Percentiles rank a stretch among this genome's conserved stretches.
phyloP scores from a whole-genome alignment of 495 filamentous ascomycete genomes.

The Stereocaulon alpinum region DNA sequence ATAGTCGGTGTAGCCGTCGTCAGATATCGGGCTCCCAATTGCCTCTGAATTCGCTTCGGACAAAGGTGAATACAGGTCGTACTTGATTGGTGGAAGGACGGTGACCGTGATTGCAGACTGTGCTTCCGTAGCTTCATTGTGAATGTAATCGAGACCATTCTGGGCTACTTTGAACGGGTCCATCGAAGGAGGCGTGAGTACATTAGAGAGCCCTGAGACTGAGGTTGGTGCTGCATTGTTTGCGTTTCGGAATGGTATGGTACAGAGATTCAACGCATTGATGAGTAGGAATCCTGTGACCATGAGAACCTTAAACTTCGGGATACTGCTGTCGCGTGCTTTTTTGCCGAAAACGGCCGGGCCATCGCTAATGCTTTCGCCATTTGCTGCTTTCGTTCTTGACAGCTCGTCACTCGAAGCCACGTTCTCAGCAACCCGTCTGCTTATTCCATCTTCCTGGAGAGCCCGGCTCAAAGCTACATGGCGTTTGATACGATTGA shows the following conservation, averaged over 20 bases:
- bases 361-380: slow-evolving; percentile 26
- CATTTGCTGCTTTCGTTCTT: slow-evolving; percentile 26
- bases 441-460: slow-evolving; percentile 89
- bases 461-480: slow-evolving; percentile 81
- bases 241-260: slow-evolving; percentile 67
- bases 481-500: slow-evolving; percentile 93
- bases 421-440: slow-evolving; percentile 82
- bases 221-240: slow-evolving; percentile 37
- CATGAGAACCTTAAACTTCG: slow-evolving; percentile 95
- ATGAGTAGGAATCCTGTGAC: slow-evolving; percentile 80
- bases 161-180: slow-evolving; percentile 95
- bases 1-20: slow-evolving; percentile 49
- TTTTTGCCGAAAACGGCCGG: slow-evolving; percentile 66
- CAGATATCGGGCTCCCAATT: slow-evolving; percentile 36
- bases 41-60: slow-evolving; percentile 51
- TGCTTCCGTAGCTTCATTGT: slow-evolving; percentile 56
- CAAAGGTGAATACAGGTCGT: slow-evolving; percentile 78
- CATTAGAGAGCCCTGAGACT: slow-evolving; percentile 45
- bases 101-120: slow-evolving; percentile 66
- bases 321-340: slow-evolving; percentile 74
- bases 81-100: slow-evolving; percentile 86
- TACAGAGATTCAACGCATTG: slow-evolving; percentile 78
- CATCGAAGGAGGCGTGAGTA: slow-evolving; percentile 57
- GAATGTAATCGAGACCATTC: slow-evolving; percentile 72
- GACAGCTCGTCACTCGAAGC: slow-evolving; percentile 92